Conservation (phyloP, 768 basidiomycete species). For the Tulasnella sp. region DNA sequence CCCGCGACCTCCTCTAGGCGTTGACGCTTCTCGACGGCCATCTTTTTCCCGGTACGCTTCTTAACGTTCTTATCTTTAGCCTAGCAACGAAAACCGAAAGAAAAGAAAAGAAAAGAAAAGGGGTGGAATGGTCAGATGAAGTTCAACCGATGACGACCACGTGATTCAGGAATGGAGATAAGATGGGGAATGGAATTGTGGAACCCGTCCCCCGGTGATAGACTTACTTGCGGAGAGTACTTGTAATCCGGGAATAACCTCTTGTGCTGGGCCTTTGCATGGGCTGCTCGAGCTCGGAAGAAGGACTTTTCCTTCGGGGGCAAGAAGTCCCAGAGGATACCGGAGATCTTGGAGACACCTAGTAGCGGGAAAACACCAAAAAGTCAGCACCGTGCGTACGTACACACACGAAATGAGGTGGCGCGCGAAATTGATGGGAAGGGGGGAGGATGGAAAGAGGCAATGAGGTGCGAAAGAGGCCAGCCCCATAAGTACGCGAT, state of each 20-base stretch:
- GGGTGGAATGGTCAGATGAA: background rate
- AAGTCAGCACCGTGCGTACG: background rate
- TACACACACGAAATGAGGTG: background rate
- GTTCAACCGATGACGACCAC: background rate
- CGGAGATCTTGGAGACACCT: conserved; percentile 22
- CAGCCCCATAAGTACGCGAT: too few relatives aligned
- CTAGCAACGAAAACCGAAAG: background rate
- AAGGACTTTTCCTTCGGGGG: conserved; percentile 19
- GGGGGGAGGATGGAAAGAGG: too few relatives aligned
- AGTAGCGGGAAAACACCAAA: background rate
- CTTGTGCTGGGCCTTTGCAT: conserved; percentile 22
- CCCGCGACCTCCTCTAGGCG: conserved; percentile 12
- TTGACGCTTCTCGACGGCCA: conserved; percentile 14
- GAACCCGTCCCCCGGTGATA: background rate
- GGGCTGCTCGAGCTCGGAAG: conserved; percentile 20
- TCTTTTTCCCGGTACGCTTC: conserved; percentile 12
- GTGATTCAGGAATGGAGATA: background rate
- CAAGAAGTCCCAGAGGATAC: conserved; percentile 20
- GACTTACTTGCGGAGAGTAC: conserved; percentile 18
- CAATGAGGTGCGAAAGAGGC: too few relatives aligned
- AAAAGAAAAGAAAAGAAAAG: background rate
- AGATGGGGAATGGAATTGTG: background rate
- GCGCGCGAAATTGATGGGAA: too few relatives aligned
- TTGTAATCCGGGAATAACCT: conserved; percentile 22
- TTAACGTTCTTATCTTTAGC: conserved; percentile 15